A percentile compares a stretch with the other conserved stretches of the same genome.
These are phyloP conservation scores for Colletotrichum higginsianum DNA, from an alignment of 2,329 filamentous ascomycete genomes.

Conservation along the genomic window DNA sequence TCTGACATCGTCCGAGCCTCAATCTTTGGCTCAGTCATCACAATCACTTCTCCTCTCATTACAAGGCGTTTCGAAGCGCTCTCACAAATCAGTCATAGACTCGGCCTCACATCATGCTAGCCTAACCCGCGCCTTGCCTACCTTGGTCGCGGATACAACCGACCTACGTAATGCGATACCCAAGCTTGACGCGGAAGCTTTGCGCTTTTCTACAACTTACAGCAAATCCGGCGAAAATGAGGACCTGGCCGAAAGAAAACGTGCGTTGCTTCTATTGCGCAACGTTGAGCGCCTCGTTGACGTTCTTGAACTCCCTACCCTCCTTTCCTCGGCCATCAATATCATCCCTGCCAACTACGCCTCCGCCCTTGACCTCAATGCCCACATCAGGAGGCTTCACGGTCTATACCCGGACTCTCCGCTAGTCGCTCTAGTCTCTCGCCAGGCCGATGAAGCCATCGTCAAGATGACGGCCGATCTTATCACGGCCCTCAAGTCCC, in stretches of 20 bases:
- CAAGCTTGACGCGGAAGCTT: constrained; percentile 82
- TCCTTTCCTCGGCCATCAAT: constrained; percentile 85
- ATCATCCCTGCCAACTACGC: constrained; percentile 82
- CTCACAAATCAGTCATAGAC: constrained; percentile 86
- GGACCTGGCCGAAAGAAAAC: constrained; percentile 80
- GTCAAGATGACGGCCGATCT: constrained; percentile 90
- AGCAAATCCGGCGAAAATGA: constrained; percentile 79
- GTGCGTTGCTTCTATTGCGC: constrained; percentile 83
- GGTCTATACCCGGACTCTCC: constrained; percentile 85
- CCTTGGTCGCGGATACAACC: constrained; percentile 74
- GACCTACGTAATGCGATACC: constrained; percentile 82
- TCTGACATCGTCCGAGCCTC: constrained; percentile 81
- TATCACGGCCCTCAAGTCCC: constrained; percentile 81
- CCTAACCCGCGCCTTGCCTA: constrained; percentile 79
- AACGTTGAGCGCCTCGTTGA: constrained; percentile 93
- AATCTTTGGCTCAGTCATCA: constrained; percentile 83
- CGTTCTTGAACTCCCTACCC: constrained; percentile 88
- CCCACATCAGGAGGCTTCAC: constrained; percentile 91
- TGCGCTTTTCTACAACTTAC: constrained; percentile 87
- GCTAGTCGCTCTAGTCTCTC: constrained; percentile 79
- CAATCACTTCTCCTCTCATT: constrained; percentile 87
- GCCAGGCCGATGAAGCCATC: constrained; percentile 89
- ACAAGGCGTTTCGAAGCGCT: constrained; percentile 90
- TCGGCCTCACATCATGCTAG: constrained; percentile 85
- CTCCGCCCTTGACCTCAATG: constrained; percentile 89